Evolutionary conservation across 495 filamentous ascomycete species (phyloP).

Genomic region (Astrothelium subdiscretum): DNA sequence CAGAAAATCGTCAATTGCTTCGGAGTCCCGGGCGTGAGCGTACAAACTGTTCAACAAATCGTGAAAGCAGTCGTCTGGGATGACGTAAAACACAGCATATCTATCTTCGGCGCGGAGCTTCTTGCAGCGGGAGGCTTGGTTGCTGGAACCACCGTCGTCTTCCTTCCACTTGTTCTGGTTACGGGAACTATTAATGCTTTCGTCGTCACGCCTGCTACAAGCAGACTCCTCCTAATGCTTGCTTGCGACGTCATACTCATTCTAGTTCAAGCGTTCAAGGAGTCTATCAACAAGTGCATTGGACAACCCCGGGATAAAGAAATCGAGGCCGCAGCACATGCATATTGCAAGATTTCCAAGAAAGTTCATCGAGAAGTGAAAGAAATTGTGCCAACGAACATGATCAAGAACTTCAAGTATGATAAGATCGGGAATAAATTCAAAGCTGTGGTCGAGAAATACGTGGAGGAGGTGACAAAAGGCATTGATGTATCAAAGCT

Average conservation of each 20-base stretch:
- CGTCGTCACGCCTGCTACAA: constrained; percentile 9
- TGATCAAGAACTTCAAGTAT: constrained; percentile 5
- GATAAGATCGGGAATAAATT: constrained; percentile 5
- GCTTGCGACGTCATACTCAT: constrained; percentile 14
- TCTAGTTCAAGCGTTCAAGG: constrained; percentile 16
- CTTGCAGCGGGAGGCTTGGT: constrained; percentile 2
- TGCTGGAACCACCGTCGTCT: background rate
- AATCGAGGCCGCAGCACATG: constrained; percentile 14
- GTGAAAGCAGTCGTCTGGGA: constrained; percentile 11
- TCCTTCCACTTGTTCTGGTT: constrained; percentile 6
- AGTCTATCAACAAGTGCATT: constrained; percentile 12
- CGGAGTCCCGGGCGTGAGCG: constrained; percentile 10
- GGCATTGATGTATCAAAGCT: constrained; percentile 9
- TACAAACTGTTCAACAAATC: constrained; percentile 2
- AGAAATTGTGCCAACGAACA: constrained; percentile 11
- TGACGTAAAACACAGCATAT: background rate
- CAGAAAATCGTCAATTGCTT: constrained; percentile 14
- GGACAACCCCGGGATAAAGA: constrained; percentile 20
- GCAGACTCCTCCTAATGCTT: constrained; percentile 14
- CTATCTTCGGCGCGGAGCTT: constrained; percentile 7
- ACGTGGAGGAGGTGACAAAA: constrained; percentile 15
- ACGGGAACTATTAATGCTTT: constrained; percentile 11
- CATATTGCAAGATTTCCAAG: constrained; percentile 12
- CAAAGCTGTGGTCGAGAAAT: constrained; percentile 8
- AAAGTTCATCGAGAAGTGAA: constrained; percentile 19